phyloP scores from a whole-genome alignment of 805 yeast genomes.

The Metschnikowia lachancei region DNA sequence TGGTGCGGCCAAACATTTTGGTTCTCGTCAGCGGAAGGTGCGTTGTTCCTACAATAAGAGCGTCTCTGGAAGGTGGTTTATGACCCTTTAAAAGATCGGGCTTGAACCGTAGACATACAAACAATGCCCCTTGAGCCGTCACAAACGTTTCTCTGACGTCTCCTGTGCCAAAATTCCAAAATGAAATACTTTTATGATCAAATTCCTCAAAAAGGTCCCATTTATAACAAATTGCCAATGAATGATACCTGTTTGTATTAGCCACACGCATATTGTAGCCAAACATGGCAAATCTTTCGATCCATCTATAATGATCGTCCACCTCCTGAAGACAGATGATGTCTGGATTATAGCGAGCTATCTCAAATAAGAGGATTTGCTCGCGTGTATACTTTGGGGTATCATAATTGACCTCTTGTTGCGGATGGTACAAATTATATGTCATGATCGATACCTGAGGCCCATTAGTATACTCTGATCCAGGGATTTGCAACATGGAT shows the following conservation, averaged over 20 bases:
- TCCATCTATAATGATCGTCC: background rate
- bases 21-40: conserved; percentile 2
- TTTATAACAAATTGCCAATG: conserved; percentile 5
- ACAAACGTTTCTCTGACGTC: background rate
- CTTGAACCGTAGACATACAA: conserved; percentile 3
- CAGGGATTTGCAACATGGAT: conserved; percentile 2
- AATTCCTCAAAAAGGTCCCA: conserved; percentile 2
- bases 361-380: conserved; percentile 2
- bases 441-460: conserved; percentile 11
- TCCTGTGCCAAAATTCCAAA: background rate
- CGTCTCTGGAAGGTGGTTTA: conserved; percentile 3
- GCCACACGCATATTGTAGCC: conserved; percentile 2
- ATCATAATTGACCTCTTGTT: background rate
- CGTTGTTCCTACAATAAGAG: conserved; percentile 4
- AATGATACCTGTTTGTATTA: conserved; percentile 2
- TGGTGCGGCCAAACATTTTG: background rate
- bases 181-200: background rate
- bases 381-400: conserved; percentile 1
- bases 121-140: conserved; percentile 2
- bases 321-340: conserved; percentile 10
- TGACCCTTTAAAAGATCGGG: conserved; percentile 2
- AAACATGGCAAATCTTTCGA: background rate
- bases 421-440: conserved; percentile 1
- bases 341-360: conserved; percentile 9
- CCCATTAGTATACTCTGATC: background rate